Percentiles rank a stretch among this genome's conserved stretches.
Conservation (phyloP, 2,329 filamentous ascomycete genomes). For the Pezicula carpinea region DNA sequence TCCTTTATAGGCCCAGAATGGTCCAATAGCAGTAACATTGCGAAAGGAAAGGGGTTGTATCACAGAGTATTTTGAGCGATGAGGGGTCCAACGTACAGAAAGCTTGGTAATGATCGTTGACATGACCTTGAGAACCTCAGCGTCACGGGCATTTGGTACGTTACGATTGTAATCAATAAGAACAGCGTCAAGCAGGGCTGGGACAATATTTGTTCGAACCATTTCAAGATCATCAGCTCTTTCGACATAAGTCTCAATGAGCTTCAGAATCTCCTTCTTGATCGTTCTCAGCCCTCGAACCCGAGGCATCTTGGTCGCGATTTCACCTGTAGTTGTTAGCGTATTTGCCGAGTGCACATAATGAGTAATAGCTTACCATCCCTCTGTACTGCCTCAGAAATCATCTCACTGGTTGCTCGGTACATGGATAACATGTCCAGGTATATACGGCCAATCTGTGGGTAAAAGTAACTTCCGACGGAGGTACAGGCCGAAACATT, state of each 20-base stretch:
- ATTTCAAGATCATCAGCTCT: constrained; percentile 95
- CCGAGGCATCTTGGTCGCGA: constrained; percentile 96
- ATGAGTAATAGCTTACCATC: constrained; percentile 55
- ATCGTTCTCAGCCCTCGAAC: constrained; percentile 93
- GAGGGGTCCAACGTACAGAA: constrained; percentile 68
- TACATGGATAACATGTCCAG: constrained; percentile 99
- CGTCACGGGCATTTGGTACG: constrained; percentile 89
- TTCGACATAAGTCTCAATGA: constrained; percentile 96
- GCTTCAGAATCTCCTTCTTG: constrained; percentile 98
- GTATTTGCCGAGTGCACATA: not conserved
- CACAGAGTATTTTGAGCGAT: constrained; percentile 42
- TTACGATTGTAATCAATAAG: constrained; percentile 96
- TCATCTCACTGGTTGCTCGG: constrained; percentile 90
- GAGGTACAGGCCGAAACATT: constrained; percentile 98
- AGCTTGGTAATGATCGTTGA: constrained; percentile 96
- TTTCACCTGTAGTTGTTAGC: constrained; percentile 57
- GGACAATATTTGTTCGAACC: constrained; percentile 89
- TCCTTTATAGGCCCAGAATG: not conserved
- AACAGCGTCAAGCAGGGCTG: constrained; percentile 90
- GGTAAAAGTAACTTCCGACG: constrained; percentile 95
- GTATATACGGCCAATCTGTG: constrained; percentile 95
- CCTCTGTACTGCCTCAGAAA: constrained; percentile 83
- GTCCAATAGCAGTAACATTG: constrained; percentile 6
- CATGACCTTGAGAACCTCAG: constrained; percentile 95
- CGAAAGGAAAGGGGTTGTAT: constrained; percentile 22